phyloP scores from a whole-genome alignment of 805 yeast species.

The Clavispora fructus region DNA sequence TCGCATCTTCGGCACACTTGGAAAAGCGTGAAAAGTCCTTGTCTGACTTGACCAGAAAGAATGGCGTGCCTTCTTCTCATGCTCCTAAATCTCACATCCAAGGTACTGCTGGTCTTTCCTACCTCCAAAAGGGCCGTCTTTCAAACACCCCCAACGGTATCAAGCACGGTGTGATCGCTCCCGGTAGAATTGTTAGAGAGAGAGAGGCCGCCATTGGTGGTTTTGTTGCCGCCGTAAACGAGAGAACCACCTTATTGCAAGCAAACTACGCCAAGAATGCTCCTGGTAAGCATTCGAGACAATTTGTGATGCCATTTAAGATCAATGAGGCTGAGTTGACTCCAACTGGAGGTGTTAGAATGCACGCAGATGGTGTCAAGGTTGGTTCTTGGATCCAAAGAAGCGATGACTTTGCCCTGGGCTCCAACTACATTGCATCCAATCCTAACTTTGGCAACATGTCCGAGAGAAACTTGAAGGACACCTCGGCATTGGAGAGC shows the following conservation, averaged over 20 bases:
- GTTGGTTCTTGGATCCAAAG: slow-evolving; percentile 37
- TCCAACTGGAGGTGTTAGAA: slow-evolving; percentile 33
- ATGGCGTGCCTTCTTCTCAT: slow-evolving; percentile 9
- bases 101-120: slow-evolving; percentile 76
- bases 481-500: slow-evolving; percentile 13
- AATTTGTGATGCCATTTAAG: slow-evolving; percentile 39
- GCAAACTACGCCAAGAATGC: slow-evolving; percentile 28
- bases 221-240: slow-evolving; percentile 34
- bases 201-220: slow-evolving; percentile 57
- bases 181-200: slow-evolving; percentile 59
- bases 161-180: slow-evolving; percentile 47
- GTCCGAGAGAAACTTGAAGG: slow-evolving; percentile 28
- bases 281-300: slow-evolving; percentile 40
- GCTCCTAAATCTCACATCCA: slow-evolving; percentile 29
- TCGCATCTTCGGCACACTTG: slow-evolving; percentile 19
- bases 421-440: slow-evolving; percentile 25
- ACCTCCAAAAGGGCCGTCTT: slow-evolving; percentile 62
- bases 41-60: slow-evolving; percentile 19
- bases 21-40: slow-evolving; percentile 18
- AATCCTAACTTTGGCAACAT: slow-evolving; percentile 29
- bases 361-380: slow-evolving; percentile 37
- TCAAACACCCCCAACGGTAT: slow-evolving; percentile 68
- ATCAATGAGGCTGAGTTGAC: slow-evolving; percentile 33
- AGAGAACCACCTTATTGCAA: slow-evolving; percentile 30
- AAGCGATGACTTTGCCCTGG: slow-evolving; percentile 11